Conservation (phyloP, 495 filamentous ascomycete species). For the Xylaria flabelliformis region DNA sequence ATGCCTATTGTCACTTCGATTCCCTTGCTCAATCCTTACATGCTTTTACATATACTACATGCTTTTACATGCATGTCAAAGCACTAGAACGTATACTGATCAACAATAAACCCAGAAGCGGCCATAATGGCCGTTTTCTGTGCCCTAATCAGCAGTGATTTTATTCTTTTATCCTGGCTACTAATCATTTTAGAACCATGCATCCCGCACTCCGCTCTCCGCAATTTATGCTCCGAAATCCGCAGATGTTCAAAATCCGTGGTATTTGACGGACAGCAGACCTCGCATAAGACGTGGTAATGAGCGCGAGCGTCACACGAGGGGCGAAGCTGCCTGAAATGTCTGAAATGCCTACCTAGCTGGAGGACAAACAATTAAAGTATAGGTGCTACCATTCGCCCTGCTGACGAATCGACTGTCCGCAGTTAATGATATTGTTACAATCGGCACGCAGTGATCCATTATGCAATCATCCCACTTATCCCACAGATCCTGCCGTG, state of each 20-base stretch:
- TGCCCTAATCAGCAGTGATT: background rate
- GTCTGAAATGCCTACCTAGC: conserved; percentile 17
- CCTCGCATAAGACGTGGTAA: conserved; percentile 4
- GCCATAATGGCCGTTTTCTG: conserved; percentile 12
- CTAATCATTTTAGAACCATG: conserved; percentile 1
- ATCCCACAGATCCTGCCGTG: conserved; percentile 25
- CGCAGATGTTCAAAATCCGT: background rate
- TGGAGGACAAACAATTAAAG: background rate
- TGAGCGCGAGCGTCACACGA: background rate
- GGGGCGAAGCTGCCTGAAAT: background rate
- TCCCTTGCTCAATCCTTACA: conserved; percentile 11
- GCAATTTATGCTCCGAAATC: background rate
- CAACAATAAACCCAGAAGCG: background rate
- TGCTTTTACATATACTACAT: background rate
- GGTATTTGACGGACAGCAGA: background rate
- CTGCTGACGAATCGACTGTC: conserved; percentile 12
- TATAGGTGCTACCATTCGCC: background rate
- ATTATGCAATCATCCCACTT: conserved; percentile 20
- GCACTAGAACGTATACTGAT: background rate
- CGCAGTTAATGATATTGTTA: background rate
- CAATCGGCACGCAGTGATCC: conserved; percentile 4
- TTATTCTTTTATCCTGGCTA: background rate
- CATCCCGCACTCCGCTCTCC: conserved; percentile 9
- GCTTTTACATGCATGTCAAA: conserved; percentile 6
- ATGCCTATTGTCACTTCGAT: background rate